Base-by-base conservation (phyloP, 139 green algal genomes). In the Pseudopediastrum boryanum region DNA sequence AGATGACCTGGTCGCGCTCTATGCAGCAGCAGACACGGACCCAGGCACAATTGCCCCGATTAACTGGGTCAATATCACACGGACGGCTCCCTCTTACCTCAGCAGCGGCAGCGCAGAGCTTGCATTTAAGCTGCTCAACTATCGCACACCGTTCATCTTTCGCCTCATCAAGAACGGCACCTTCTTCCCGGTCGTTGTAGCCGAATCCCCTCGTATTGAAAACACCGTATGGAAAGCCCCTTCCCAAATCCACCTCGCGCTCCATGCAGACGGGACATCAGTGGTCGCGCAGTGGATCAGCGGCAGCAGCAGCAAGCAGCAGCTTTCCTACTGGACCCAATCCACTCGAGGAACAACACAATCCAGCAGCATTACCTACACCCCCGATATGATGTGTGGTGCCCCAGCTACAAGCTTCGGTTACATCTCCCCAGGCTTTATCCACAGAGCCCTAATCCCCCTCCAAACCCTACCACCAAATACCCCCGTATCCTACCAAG, bases 301-400 rank as follows among this genome's bases (percentile, higher is more conserved):
- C 31, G 66, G 27, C 4, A 61, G 27, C 16, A 31, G 13, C 4
- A 10, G 23, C 25, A 43, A 43, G 13, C 66, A 75, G 66, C 66
- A 75, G 41, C 42, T 75, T 29, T 41, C 31, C 23, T 71, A 71
- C 64, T 54, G 64, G 7, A 50, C 21, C 13, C 21, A 48, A 36
- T 50, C 48, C 16, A 7, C 35, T 51, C 38, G 4, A 36, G 38
- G 13, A 5, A 25, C 65, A 73, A 16, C 4, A 16, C 10, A 41
- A 27, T 65, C 54, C 54, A 65, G 54, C 54, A 29, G 54, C 1
- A 42, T 16, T 35, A 69, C 61, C 13, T 69, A 69, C 29, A 69
- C 61, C 10, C 35, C 61, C 8, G 29, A 43, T 42, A 75, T 75
- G 66, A 61, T 75, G 66, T 75, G 66, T 75, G 66, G 66, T 27